Conservation (phyloP, 176 grass and related monocot genomes). For the Bonia amplexicaulis region DNA sequence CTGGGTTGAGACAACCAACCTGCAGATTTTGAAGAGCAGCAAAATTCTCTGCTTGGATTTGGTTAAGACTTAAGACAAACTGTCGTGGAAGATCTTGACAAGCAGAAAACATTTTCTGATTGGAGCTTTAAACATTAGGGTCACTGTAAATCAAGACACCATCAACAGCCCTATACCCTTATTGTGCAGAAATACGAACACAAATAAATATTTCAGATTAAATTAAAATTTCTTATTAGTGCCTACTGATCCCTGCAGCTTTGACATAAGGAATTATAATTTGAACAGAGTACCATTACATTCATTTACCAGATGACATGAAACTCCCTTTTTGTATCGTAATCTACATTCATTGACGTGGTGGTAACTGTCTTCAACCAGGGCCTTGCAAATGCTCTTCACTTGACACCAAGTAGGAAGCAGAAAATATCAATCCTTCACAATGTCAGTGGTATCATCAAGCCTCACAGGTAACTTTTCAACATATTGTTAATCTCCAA, state of each 20-base stretch:
- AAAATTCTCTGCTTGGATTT: too few relatives aligned
- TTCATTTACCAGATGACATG: background rate
- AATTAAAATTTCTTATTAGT: background rate
- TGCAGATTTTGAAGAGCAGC: too few relatives aligned
- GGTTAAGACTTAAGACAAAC: too few relatives aligned
- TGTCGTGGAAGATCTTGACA: background rate
- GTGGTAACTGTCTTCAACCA: background rate
- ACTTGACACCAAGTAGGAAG: conserved; percentile 33
- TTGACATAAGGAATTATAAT: background rate
- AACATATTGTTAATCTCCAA: background rate
- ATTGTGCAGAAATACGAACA: background rate
- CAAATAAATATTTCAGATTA: background rate
- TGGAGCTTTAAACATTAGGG: background rate
- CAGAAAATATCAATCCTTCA: conserved; percentile 53
- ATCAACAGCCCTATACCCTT: too few relatives aligned
- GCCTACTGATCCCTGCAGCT: background rate
- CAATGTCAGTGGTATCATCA: conserved; percentile 69
- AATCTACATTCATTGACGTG: background rate
- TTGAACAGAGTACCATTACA: background rate
- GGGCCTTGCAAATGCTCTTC: conserved; percentile 31
- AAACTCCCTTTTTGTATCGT: too few relatives aligned
- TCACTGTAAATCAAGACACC: background rate
- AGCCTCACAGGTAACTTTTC: conserved; percentile 50
- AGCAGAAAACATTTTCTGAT: background rate
- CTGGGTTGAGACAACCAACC: too few relatives aligned